Evolutionary conservation across 306 rosid genomes (phyloP).

Genomic region (Trifolium pratense): DNA sequence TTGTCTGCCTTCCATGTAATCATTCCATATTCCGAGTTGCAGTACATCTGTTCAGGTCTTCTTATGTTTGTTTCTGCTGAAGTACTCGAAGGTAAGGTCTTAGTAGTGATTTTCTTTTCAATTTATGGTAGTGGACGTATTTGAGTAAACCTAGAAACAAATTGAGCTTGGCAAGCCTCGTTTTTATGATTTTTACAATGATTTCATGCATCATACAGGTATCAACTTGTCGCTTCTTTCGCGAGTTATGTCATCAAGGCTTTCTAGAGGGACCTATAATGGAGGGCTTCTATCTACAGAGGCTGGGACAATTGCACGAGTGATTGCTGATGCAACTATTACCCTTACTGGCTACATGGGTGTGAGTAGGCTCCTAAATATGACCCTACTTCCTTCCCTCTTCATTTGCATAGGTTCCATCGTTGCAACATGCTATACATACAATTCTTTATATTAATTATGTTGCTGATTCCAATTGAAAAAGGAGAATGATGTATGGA

Average conservation of each 20-base stretch:
- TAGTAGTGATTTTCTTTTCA: constrained; percentile 21
- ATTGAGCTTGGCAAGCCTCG: too few relatives aligned
- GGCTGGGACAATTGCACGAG: constrained; percentile 95
- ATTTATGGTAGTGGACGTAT: constrained; percentile 25
- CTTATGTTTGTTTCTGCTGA: constrained; percentile 93
- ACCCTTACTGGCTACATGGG: constrained; percentile 84
- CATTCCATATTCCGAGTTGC: constrained; percentile 67
- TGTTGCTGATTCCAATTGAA: constrained; percentile 15
- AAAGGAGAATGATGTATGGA: constrained; percentile 19
- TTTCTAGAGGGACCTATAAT: constrained; percentile 96
- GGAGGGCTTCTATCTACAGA: constrained; percentile 93
- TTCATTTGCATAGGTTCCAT: constrained; percentile 79
- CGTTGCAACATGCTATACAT: constrained; percentile 81
- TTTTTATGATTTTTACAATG: constrained; percentile 8
- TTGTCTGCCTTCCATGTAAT: constrained; percentile 72
- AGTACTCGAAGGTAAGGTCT: constrained; percentile 93
- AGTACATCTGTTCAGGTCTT: constrained; percentile 90
- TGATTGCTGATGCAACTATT: constrained; percentile 87
- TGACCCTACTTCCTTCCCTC: constrained; percentile 86
- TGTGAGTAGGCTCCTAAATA: constrained; percentile 73
- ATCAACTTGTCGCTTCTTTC: constrained; percentile 93
- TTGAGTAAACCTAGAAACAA: too few relatives aligned
- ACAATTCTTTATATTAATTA: constrained; percentile 79
- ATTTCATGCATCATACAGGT: constrained; percentile 55
- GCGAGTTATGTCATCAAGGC: constrained; percentile 95